Evolutionary conservation across 495 filamentous ascomycete species (phyloP), one percentile per base, ranked within the genome.

Genomic region (Chaetomium cochliodes): DNA sequence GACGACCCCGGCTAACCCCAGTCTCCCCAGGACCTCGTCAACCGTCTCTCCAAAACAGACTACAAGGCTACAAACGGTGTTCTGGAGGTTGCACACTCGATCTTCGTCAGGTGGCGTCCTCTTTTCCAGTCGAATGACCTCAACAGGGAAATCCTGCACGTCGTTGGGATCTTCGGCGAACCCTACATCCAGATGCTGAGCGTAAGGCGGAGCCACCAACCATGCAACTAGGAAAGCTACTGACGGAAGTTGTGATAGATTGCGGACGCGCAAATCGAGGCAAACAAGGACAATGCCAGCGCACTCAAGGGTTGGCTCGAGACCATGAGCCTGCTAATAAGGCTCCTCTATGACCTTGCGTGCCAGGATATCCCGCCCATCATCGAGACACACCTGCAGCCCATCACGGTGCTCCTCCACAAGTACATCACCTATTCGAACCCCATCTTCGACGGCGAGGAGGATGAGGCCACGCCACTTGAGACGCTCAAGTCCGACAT

Each of bases 101-200:
- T 99, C 69, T 99, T 98, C 82, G 91, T 89, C 77, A 82, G 94
- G 65, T 99, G 96, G 96, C 84, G 92, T 60, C 96, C 94, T 23
- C 81, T 98, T 13, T 97, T 93, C 77, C 85, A 90, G 47, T 96
- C 92, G 50, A 92, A 98, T 73, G 89, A 86, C 11, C 84, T 99
- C 12, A 98, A 91, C 77, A 88, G 83, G 8, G 96, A 99, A 74
- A 92, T 99, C 73, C 91, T 94, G 74, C 96, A 98, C 74, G 96
- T 99, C 47, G 84, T 98, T 30, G 77, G 76, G 51, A 90, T 85
- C 67, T 98, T 99, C 70, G 88, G 89, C 37, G 78, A 78, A 3
- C 90, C 96, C 0, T 96, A 94, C 76, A 81, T 98, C 44, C 79
- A 83, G 39, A 82, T 98, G 58, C 83, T 97, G 63, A 81, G 84